Evolutionary conservation across 1,139 yeast genomes (phyloP), one percentile per base, ranked within the genome.

Genomic region (Sugiyamaella sp.): DNA sequence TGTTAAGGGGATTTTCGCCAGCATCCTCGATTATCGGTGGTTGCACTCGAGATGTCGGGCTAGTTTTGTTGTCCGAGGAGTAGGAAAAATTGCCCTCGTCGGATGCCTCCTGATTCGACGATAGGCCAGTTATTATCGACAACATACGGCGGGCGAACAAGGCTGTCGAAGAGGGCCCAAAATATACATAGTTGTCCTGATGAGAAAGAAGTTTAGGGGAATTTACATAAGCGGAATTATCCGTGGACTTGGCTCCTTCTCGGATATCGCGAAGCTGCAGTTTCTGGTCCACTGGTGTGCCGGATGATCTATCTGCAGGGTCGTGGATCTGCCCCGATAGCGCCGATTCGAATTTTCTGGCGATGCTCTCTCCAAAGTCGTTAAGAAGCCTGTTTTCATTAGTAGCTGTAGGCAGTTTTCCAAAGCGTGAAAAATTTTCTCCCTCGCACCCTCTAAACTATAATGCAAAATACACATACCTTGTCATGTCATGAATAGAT

Each of bases 81-180:
- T 35, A 4, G n/a, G 46, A 25, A 43, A 19, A 16, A n/a, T 41
- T 21, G 10, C 19, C 17, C 12, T 16, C 45, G 3, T 43, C 24
- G 22, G 14, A 2, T 3, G 35, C 46, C 12, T 12, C 16, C 6
- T 4, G 25, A 8, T 24, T 8, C 4, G 35, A 8, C 14, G 8
- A 32, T 4, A 10, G 27, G 17, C n/a, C n/a, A n/a, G 49, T 16
- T 3, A 49, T 43, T 20, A 49, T 24, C n/a, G 49, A 27, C 29
- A 45, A 44, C 8, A 49, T 42, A 22, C 35, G 49, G 6, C 41
- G 17, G 10, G 35, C 27, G 14, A 49, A 43, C 2, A 17, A 14
- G 2, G 45, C 52, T 2, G 49, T 49, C 12, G 52, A 49, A 44
- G 52, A 32, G 16, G 52, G 52, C 14, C 52, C 52, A 33, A 49